Percentiles rank a stretch among this genome's conserved stretches.
Conservation (phyloP, 495 filamentous ascomycete genomes). For the Penicillium silybi region DNA sequence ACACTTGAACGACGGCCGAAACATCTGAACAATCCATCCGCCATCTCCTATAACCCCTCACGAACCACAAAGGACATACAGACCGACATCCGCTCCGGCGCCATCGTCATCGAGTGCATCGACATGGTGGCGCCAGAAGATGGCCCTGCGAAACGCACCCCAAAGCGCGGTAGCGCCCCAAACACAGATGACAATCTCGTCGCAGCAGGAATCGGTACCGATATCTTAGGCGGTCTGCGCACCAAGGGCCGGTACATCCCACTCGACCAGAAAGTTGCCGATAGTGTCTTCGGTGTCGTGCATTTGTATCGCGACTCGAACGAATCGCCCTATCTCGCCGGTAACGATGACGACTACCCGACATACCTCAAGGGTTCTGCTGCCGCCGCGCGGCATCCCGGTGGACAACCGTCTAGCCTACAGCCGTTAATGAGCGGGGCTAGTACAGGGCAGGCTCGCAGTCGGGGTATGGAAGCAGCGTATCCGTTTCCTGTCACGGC, state of each 20-base stretch:
- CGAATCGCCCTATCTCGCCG: slow-evolving; percentile 54
- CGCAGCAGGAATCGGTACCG: slow-evolving; percentile 46
- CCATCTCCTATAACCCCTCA: slow-evolving; percentile 2
- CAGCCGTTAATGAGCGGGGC: not conserved
- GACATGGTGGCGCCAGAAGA: slow-evolving; percentile 52
- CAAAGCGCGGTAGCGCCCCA: slow-evolving; percentile 7
- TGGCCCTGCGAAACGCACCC: slow-evolving; percentile 12
- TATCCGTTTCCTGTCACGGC: slow-evolving; percentile 22
- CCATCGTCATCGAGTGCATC: slow-evolving; percentile 62
- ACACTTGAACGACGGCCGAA: slow-evolving; percentile 4
- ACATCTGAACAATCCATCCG: slow-evolving; percentile 7
- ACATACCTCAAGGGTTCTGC: slow-evolving; percentile 42
- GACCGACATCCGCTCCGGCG: slow-evolving; percentile 61
- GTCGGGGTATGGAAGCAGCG: slow-evolving; percentile 2
- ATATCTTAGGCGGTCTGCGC: slow-evolving; percentile 52
- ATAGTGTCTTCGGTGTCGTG: slow-evolving; percentile 88
- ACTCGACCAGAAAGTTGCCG: slow-evolving; percentile 68
- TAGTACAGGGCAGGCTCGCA: not conserved
- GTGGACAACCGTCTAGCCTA: slow-evolving; percentile 16
- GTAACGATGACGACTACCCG: slow-evolving; percentile 37
- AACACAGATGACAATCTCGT: slow-evolving; percentile 30
- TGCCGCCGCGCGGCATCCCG: slow-evolving; percentile 30
- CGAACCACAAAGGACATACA: slow-evolving; percentile 17
- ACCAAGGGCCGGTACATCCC: slow-evolving; percentile 79
- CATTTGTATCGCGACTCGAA: slow-evolving; percentile 86